These are phyloP conservation scores for Mrakiaceae sp. DNA, from an alignment of 1,284 basidiomycete genomes.

Conservation along the genomic window DNA sequence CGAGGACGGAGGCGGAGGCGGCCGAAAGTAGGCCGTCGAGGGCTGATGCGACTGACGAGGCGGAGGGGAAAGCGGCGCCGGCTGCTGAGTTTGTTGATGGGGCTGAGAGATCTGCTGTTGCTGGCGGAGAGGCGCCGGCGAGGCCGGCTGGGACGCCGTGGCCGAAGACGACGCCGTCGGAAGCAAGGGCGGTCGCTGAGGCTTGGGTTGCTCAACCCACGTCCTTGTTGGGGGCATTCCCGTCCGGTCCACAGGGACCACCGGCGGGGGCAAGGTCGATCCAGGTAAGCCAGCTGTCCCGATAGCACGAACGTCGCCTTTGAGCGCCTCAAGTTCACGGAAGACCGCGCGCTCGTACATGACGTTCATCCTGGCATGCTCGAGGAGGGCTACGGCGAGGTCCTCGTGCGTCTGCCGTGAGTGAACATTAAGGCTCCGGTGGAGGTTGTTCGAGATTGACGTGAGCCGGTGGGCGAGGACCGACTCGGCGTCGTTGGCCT, in stretches of 20 bases:
- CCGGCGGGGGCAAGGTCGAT: neutral
- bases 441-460: slow-evolving; percentile 82
- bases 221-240: slow-evolving; percentile 14
- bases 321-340: slow-evolving; percentile 73
- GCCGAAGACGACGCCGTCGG: neutral
- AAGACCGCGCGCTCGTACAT: slow-evolving; percentile 80
- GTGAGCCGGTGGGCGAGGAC: slow-evolving; percentile 65
- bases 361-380: slow-evolving; percentile 78
- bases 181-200: neutral
- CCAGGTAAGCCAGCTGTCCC: neutral
- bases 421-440: slow-evolving; percentile 68
- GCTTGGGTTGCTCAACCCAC: slow-evolving; percentile 14
- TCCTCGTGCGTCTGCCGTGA: slow-evolving; percentile 78
- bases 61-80: neutral
- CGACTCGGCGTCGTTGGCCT: slow-evolving; percentile 82
- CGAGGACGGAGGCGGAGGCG: neutral
- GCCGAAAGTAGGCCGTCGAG: neutral
- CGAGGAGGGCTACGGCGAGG: slow-evolving; percentile 70
- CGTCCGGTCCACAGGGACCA: neutral
- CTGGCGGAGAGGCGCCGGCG: neutral
- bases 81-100: slow-evolving; percentile 1
- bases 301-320: slow-evolving; percentile 47
- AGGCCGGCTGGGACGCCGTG: neutral
- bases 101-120: slow-evolving; percentile 9
- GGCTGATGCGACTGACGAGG: neutral